These are phyloP conservation scores for Penicillium olsonii DNA, from an alignment of 2,329 filamentous ascomycete species.

Conservation along the genomic window DNA sequence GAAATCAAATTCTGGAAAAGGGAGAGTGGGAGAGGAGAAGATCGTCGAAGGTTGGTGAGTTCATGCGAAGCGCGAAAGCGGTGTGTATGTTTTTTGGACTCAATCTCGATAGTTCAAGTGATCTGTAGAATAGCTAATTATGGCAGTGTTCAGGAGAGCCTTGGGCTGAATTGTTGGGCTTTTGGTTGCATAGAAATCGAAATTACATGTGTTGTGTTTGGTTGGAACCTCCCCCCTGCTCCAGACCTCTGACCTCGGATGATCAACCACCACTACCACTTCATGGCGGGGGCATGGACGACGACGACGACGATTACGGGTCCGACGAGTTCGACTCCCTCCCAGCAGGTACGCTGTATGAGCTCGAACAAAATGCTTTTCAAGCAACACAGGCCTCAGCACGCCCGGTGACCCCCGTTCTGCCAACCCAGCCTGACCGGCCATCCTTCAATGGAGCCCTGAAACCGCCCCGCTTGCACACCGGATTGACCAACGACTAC, in stretches of 20 bases:
- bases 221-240: background rate
- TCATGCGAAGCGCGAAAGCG: slow-evolving; percentile 38
- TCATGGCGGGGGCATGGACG: slow-evolving; percentile 50
- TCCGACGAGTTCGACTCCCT: slow-evolving; percentile 51
- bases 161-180: background rate
- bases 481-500: slow-evolving; percentile 43
- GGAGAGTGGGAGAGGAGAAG: slow-evolving; percentile 21
- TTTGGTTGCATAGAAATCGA: background rate
- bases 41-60: slow-evolving; percentile 24
- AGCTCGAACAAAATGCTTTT: slow-evolving; percentile 49
- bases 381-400: slow-evolving; percentile 42
- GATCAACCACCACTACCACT: slow-evolving; percentile 2
- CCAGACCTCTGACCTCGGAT: background rate
- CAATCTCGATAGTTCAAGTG: background rate
- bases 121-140: background rate
- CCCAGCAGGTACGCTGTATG: slow-evolving; percentile 43
- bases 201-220: background rate
- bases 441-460: slow-evolving; percentile 19
- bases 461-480: slow-evolving; percentile 33
- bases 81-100: slow-evolving; percentile 13
- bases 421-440: slow-evolving; percentile 9
- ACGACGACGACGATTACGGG: slow-evolving; percentile 51
- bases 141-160: too few species aligned
- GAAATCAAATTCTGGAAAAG: slow-evolving; percentile 13
- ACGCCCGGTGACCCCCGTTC: slow-evolving; percentile 9